A percentile compares a stretch with the other conserved stretches of the same genome.
Conservation (phyloP, 768 basidiomycete species). For the Panaeolus papilionaceus region DNA sequence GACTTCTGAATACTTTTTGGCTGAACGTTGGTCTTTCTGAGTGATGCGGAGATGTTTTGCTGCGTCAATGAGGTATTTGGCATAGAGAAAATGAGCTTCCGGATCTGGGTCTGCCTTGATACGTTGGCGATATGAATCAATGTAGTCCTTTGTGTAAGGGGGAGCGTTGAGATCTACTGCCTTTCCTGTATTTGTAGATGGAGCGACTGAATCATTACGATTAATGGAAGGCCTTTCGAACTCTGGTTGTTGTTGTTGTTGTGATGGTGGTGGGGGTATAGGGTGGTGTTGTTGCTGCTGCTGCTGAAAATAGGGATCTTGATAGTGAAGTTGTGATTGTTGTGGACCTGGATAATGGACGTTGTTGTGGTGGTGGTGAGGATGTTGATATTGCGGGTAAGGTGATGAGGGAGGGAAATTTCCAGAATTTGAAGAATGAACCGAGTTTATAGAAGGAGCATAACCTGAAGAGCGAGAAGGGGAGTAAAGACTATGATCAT, state of each 20-base stretch:
- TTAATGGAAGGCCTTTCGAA: slow-evolving; percentile 64
- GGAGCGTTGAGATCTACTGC: slow-evolving; percentile 84
- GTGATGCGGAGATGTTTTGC: slow-evolving; percentile 87
- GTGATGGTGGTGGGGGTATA: neutral
- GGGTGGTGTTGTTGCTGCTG: slow-evolving; percentile 36
- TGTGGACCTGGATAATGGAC: slow-evolving; percentile 20
- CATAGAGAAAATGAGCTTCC: slow-evolving; percentile 96
- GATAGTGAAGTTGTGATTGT: slow-evolving; percentile 6
- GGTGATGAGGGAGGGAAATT: slow-evolving; percentile 11
- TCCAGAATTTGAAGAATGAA: slow-evolving; percentile 33
- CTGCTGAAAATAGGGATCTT: slow-evolving; percentile 42
- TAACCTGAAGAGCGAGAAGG: slow-evolving; percentile 19
- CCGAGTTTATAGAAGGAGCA: slow-evolving; percentile 33
- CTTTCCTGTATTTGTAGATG: slow-evolving; percentile 72
- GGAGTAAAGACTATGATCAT: neutral
- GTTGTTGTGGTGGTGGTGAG: neutral
- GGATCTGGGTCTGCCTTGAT: slow-evolving; percentile 99
- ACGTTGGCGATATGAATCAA: slow-evolving; percentile 96
- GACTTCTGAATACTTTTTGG: slow-evolving; percentile 89
- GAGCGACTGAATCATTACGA: slow-evolving; percentile 62
- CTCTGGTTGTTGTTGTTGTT: slow-evolving; percentile 46
- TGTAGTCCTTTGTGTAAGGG: slow-evolving; percentile 94
- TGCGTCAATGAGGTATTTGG: slow-evolving; percentile 99
- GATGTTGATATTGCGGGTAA: neutral
- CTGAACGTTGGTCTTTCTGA: slow-evolving; percentile 79